Evolutionary conservation across 163 green algal genomes (phyloP).

Genomic region (Chlamydomonas reinhardtii): DNA sequence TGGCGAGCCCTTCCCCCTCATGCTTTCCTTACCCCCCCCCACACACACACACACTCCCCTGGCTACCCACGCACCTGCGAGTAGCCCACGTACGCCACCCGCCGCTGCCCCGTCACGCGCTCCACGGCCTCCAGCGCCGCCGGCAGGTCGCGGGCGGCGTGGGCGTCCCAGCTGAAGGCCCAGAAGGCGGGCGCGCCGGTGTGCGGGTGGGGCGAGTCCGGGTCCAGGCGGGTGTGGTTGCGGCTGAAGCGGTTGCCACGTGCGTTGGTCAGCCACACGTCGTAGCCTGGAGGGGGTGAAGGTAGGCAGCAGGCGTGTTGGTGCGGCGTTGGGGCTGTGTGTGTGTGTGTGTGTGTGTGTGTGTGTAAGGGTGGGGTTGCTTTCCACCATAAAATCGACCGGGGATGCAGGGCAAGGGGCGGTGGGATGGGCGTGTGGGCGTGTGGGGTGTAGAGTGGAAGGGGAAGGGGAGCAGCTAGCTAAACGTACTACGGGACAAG

Average conservation of each 20-base stretch:
- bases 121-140: conserved; percentile 26
- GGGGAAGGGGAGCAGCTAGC: too few species aligned
- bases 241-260: conserved; percentile 81
- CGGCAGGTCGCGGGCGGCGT: conserved; percentile 41
- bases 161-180: conserved; percentile 22
- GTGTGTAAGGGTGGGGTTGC: neutral
- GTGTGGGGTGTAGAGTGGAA: too few species aligned
- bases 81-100: conserved; percentile 56
- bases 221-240: conserved; percentile 66
- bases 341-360: neutral
- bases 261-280: conserved; percentile 86
- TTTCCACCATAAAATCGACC: too few species aligned
- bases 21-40: too few species aligned
- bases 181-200: conserved; percentile 42
- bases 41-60: too few species aligned
- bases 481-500: too few species aligned
- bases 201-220: neutral
- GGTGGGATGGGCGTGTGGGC: neutral
- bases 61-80: conserved; percentile 34
- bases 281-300: conserved; percentile 71
- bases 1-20: too few species aligned
- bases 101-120: neutral
- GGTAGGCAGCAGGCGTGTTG: too few species aligned
- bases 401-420: too few species aligned
- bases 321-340: too few species aligned